Evolutionary conservation across 1,284 basidiomycete genomes (phyloP).

Genomic region (Ustilago esculenta): DNA sequence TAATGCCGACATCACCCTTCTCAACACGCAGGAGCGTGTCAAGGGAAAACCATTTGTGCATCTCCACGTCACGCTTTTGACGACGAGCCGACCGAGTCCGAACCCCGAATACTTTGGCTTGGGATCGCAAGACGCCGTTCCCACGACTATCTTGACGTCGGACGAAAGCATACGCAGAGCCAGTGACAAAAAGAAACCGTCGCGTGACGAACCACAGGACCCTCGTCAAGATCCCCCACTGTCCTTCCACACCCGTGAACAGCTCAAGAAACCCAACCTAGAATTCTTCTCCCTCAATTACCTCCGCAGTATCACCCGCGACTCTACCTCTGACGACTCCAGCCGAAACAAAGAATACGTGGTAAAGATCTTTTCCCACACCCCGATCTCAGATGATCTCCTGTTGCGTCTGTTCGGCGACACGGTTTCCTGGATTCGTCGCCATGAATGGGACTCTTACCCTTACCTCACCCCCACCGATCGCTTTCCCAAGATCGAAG

Average conservation of each 20-base stretch:
- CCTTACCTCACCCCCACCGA: conserved; percentile 74
- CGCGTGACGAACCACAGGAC: background rate
- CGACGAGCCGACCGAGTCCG: conserved; percentile 76
- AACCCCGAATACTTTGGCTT: conserved; percentile 77
- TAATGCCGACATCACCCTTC: conserved; percentile 57
- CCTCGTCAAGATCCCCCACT: conserved; percentile 2
- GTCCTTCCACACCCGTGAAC: background rate
- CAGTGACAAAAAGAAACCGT: conserved; percentile 10
- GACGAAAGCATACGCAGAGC: conserved; percentile 49
- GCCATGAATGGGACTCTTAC: conserved; percentile 77
- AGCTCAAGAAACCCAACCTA: conserved; percentile 67
- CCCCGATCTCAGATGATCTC: conserved; percentile 75
- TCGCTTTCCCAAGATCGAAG: conserved; percentile 78
- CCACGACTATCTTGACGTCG: conserved; percentile 77
- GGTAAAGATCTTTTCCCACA: conserved; percentile 78
- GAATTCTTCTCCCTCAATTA: conserved; percentile 92
- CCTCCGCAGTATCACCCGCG: conserved; percentile 73
- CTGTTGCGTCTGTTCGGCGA: conserved; percentile 68
- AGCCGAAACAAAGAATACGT: conserved; percentile 48
- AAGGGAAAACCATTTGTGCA: conserved; percentile 79
- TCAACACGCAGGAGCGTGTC: conserved; percentile 69
- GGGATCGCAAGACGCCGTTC: conserved; percentile 71
- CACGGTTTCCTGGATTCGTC: conserved; percentile 75
- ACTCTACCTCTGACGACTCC: conserved; percentile 1
- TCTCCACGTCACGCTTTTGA: conserved; percentile 87